Conservation (phyloP, 768 basidiomycete species). For the Naematelia encephala region DNA sequence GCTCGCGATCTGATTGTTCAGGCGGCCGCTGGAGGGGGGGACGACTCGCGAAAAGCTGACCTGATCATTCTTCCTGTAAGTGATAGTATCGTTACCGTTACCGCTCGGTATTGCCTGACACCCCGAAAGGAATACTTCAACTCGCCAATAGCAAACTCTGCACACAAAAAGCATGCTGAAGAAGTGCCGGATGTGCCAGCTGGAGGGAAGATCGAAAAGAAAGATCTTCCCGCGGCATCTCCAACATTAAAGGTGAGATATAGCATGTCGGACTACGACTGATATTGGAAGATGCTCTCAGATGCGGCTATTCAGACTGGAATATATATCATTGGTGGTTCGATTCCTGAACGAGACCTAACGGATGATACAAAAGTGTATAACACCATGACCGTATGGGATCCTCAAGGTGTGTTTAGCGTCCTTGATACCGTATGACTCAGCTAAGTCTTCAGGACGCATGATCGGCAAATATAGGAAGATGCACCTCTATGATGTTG, state of each 20-base stretch:
- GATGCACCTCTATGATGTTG: constrained; percentile 95
- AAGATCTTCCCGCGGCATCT: background rate
- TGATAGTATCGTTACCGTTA: background rate
- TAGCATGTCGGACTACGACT: background rate
- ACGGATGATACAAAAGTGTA: constrained; percentile 7
- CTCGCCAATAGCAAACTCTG: background rate
- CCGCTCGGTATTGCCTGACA: background rate
- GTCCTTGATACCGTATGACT: background rate
- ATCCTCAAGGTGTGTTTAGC: constrained; percentile 14
- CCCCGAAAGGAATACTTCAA: background rate
- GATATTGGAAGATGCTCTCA: constrained; percentile 15
- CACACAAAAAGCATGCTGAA: background rate
- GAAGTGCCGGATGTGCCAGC: background rate
- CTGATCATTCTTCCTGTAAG: background rate
- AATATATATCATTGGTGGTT: constrained; percentile 18
- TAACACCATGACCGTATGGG: constrained; percentile 25
- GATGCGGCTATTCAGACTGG: constrained; percentile 6
- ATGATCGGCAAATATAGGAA: constrained; percentile 78
- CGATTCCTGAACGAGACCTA: constrained; percentile 13
- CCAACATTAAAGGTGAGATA: background rate
- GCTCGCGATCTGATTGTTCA: background rate
- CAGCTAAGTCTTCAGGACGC: background rate
- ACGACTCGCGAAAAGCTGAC: background rate
- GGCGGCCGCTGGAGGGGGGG: no score
- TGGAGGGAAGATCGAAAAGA: background rate